Evolutionary conservation across 805 yeast genomes (phyloP).

Genomic region (Nakazawaea laoshanensis): DNA sequence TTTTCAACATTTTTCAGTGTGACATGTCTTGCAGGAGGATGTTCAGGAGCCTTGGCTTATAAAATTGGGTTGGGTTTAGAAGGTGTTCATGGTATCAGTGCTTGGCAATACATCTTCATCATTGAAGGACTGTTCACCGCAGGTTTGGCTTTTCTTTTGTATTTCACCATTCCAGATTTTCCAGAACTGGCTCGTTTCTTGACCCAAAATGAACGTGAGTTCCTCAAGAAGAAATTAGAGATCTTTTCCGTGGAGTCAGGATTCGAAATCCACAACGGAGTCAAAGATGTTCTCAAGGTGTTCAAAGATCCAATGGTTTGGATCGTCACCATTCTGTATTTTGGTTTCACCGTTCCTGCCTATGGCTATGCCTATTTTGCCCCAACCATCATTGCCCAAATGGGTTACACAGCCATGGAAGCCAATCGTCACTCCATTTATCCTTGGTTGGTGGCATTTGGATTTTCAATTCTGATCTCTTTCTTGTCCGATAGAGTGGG

Average conservation of each 20-base stretch:
- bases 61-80: slow-evolving; percentile 46
- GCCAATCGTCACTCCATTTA: slow-evolving; percentile 80
- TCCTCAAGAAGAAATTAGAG: slow-evolving; percentile 51
- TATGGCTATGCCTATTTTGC: slow-evolving; percentile 72
- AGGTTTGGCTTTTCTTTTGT: slow-evolving; percentile 23
- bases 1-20: slow-evolving; percentile 63
- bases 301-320: slow-evolving; percentile 54
- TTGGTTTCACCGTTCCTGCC: slow-evolving; percentile 58
- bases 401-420: slow-evolving; percentile 59
- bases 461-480: slow-evolving; percentile 52
- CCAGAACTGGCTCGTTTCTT: slow-evolving; percentile 60
- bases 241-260: slow-evolving; percentile 43
- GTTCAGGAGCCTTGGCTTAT: slow-evolving; percentile 67
- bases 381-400: slow-evolving; percentile 50
- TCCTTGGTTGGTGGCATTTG: slow-evolving; percentile 77
- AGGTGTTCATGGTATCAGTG: slow-evolving; percentile 30
- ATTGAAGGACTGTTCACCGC: slow-evolving; percentile 27
- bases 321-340: slow-evolving; percentile 52
- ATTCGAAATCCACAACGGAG: slow-evolving; percentile 36
- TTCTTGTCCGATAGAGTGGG: slow-evolving; percentile 47
- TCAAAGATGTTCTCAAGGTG: slow-evolving; percentile 34
- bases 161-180: slow-evolving; percentile 55
- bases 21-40: slow-evolving; percentile 72
- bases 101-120: slow-evolving; percentile 40
- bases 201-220: slow-evolving; percentile 40